Base-by-base conservation (phyloP, 2,329 filamentous ascomycete genomes). In the Fusarium tricinctum region DNA sequence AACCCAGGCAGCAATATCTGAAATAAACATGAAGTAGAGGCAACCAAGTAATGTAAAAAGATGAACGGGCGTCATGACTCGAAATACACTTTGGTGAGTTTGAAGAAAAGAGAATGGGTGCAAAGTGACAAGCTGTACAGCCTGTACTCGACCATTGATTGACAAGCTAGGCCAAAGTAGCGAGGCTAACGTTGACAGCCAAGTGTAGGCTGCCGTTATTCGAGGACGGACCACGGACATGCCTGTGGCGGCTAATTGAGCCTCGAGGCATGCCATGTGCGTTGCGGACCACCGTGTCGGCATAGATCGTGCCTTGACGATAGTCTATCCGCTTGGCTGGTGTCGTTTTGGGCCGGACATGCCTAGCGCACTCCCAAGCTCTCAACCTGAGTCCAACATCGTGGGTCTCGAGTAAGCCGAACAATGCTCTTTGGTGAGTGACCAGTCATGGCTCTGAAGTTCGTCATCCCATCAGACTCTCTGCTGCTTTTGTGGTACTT, bases 401-500 rank as follows among this genome's bases (percentile, higher is more conserved):
- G 58, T 74, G 71, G 65, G 63, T 48, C 65, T 26, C 19, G 56
- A 50, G 35, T 53, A 47, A 54, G 50, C 58, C 60, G 68, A 68
- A 61, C 46, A 58, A 53, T 50, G 28, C 28, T 30, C 28, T 30
- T 30, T 12, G 55, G 47, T 55, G 46, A 61, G 47, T 47, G 67
- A 39, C 72, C 73, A 73, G 65, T 74, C 68, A 73, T 70, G 58
- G 63, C 42, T 42, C 44, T 63, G 52, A 58, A 26, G 63, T 73
- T 74, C 63, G 68, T 74, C 69, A 74, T 71, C 68, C 62, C 53
- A 68, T 66, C 48, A 56, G 38, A 47, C 43, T 51, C 49, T 63
- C 33, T 68, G 47, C 28, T 58, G 38, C 38, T 33, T 32, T 28
- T 35, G 47, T 35, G 35, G 44, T 66, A 32, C 44, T 44, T 22